A percentile compares a stretch with the other conserved stretches of the same genome.
Evolutionary conservation across 2,329 filamentous ascomycete genomes (phyloP).

Genomic region (Elsinoe necatrix): DNA sequence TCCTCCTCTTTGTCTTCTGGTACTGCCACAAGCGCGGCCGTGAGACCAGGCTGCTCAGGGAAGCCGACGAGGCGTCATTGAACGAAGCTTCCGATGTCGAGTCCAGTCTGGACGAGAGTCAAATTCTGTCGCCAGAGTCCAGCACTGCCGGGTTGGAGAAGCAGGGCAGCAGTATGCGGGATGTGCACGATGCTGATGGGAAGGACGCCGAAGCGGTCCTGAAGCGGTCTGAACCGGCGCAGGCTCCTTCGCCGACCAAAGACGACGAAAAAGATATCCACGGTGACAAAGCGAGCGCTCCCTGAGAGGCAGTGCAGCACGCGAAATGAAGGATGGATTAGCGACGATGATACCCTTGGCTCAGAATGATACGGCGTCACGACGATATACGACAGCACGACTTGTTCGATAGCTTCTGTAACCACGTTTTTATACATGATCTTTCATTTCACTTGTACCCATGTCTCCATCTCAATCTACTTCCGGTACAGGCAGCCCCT

Average conservation of each 20-base stretch:
- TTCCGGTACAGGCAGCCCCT: constrained; percentile 69
- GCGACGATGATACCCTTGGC: constrained; percentile 7
- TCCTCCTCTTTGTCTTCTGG: constrained; percentile 90
- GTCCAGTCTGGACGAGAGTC: constrained; percentile 7
- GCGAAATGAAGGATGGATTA: not conserved
- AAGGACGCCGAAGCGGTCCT: constrained; percentile 15
- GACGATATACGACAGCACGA: constrained; percentile 8
- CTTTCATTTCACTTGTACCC: too few relatives aligned
- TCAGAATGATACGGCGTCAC: not conserved
- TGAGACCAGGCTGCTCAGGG: constrained; percentile 61
- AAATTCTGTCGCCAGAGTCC: constrained; percentile 5
- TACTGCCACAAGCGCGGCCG: constrained; percentile 94
- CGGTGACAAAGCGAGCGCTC: not conserved
- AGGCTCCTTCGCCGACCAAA: constrained; percentile 20
- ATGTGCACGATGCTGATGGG: not conserved
- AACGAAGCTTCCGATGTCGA: constrained; percentile 8
- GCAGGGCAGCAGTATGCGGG: not conserved
- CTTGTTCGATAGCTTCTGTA: not conserved
- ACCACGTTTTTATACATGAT: not conserved
- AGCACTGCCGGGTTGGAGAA: not conserved
- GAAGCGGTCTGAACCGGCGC: constrained; percentile 22
- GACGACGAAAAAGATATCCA: not conserved
- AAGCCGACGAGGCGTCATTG: constrained; percentile 15
- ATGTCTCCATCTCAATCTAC: constrained; percentile 40
- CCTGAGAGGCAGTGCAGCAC: not conserved